Conservation (phyloP, 371 early-diverging fungal species). For the Entomophthora muscae region DNA sequence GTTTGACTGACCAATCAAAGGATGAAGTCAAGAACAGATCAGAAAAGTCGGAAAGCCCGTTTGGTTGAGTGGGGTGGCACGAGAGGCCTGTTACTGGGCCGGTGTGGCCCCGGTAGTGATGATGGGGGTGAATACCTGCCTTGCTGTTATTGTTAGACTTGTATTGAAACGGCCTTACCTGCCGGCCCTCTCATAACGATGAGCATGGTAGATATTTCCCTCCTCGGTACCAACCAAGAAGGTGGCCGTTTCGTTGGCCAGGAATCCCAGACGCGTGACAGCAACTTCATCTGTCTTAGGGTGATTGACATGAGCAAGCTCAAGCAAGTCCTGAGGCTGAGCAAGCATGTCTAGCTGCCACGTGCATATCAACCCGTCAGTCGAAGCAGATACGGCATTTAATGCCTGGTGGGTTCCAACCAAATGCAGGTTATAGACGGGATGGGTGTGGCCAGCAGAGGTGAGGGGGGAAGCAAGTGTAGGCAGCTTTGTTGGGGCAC, state of each 20-base stretch:
- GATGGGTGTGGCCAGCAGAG: constrained; percentile 88
- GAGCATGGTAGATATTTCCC: constrained; percentile 78
- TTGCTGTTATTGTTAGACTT: constrained; percentile 33
- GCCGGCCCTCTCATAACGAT: constrained; percentile 85
- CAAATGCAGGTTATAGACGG: constrained; percentile 71
- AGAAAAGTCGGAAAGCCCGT: constrained; percentile 64
- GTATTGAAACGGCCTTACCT: constrained; percentile 19
- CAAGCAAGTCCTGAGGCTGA: constrained; percentile 76
- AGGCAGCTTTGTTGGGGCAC: constrained; percentile 58
- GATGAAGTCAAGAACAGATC: constrained; percentile 79
- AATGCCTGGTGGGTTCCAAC: constrained; percentile 92
- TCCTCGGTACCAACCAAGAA: constrained; percentile 96
- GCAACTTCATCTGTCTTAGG: constrained; percentile 82
- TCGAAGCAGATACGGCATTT: constrained; percentile 72
- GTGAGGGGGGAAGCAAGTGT: constrained; percentile 76
- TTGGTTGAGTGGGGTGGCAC: constrained; percentile 56
- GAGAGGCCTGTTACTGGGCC: constrained; percentile 79
- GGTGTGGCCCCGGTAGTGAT: constrained; percentile 72
- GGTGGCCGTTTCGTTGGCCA: constrained; percentile 74
- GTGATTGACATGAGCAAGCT: constrained; percentile 54
- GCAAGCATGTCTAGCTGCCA: constrained; percentile 96
- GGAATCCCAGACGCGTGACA: constrained; percentile 75
- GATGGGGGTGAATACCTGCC: constrained; percentile 75
- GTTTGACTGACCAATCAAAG: constrained; percentile 89
- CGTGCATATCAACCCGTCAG: constrained; percentile 86